Base-by-base conservation (phyloP, 305 asterid genomes). In the Rubia peregrina region DNA sequence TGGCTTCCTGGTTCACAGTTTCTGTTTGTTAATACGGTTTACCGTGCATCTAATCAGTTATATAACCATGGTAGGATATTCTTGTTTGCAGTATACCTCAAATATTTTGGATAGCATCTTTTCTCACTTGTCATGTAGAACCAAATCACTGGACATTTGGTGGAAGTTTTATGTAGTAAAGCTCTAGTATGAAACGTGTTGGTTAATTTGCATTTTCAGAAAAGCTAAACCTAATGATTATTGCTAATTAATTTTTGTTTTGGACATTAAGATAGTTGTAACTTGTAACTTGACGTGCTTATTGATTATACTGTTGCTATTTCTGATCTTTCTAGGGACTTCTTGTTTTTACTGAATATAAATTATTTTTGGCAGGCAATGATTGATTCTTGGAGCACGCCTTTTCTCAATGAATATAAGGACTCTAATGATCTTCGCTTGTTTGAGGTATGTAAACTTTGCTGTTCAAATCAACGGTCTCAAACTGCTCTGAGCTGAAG, bases 321-420 rank as follows among this genome's bases (percentile, higher is more conserved):
- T 63, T 63, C 43, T 63, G 41, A 0, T 42, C 19, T 63, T 36
- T 36, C 42, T 21, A 63, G 26, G 38, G 68, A 17, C 30, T 38
- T 7, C 30, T 64, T 64, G 51, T n/a, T 42, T 76, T 24, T 36
- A 30, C 61, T 61, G n/a, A 51, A 61, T 19, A 10, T 8, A 22
- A 63, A 65, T 62, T 40, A 46, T 73, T 74, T 63, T 66, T 87
- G 80, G 75, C 85, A 93, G 97, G 78, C 85, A 61, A 88, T 91
- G 97, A 70, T 89, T 70, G 86, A 88, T 75, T 88, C 98, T 12
- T 93, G 98, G 98, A 88, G 83, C 72, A 61, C 60, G 57, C 93
- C 95, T 14, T 93, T 89, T 79, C 81, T 83, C 24, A 73, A 85
- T 75, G 66, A 90, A 68, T 93, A 88, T 76, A 79, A 80, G 42